Evolutionary conservation across 106 monocot genomes (phyloP), one percentile per base, ranked within the genome.

Genomic region (Apostasia shenzhenica): DNA sequence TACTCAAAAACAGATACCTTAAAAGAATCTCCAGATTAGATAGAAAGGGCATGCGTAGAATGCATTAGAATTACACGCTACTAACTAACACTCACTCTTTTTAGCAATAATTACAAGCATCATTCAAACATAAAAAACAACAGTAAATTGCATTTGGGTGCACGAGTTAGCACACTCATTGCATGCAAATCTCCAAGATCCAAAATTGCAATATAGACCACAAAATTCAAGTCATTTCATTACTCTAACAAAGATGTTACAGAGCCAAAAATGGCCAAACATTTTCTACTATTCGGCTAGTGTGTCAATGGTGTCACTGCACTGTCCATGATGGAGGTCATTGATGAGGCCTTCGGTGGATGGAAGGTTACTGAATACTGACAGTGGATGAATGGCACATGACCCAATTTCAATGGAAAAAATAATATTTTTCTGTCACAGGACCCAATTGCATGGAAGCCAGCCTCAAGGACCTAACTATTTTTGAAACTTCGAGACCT

Each of bases 1-100:
- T 82, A 73, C 93, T 90, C 73, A 94, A 73, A 72, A 73, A 84
- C 42, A 82, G 82, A 73, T 94, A 94, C 93, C 93, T 94, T 79
- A 55, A 67, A 62, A 40, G 52, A 56, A 8, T 44, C 40, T 46
- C 41, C 41, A 37, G 1, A 48, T 65, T 65, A 59, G n/a, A 65
- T 48, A 7, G 5, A 9, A 44, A 65, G 8, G 1, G 8, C 8
- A 59, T 39, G 8, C 7, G 8, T 40, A 59, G 5, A 59, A 5
- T 59, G 37, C 59, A 59, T 1, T 10, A 39, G 40, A 56, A 26
- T 26, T 2, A 12, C 4, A 37, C 2, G 14, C 14, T 14, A 65
- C 48, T 9, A 65, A 48, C 26, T 26, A 26, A 26, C 26, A 26
- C 0, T 0, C 26, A 26, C 14, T 59, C 59, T 3, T 59, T 40